Conservation (phyloP, 2,329 filamentous ascomycete species). For the Herpotrichia juniperi region DNA sequence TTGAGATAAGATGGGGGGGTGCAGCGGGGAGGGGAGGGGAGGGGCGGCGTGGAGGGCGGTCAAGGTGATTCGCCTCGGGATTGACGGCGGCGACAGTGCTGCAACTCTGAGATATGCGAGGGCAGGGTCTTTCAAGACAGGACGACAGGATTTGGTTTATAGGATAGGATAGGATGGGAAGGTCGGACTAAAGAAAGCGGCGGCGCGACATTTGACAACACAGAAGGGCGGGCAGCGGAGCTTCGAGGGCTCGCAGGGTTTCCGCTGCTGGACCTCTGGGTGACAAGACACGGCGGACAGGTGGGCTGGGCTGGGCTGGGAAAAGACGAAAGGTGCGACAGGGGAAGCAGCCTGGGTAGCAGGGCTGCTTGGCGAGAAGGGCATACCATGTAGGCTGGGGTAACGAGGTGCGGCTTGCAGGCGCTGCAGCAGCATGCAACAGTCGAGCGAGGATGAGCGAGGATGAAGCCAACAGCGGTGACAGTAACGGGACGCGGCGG, state of each 20-base stretch:
- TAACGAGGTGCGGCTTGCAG: slow-evolving; percentile 43
- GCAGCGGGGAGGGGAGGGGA: slow-evolving; percentile 18
- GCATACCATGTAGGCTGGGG: slow-evolving; percentile 53
- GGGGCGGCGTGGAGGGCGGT: slow-evolving; percentile 27
- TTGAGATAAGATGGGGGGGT: slow-evolving; percentile 17
- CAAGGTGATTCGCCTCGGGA: slow-evolving; percentile 18
- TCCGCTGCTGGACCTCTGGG: slow-evolving; percentile 32
- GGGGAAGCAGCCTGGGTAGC: slow-evolving; percentile 21
- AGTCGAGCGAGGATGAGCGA: slow-evolving; percentile 26
- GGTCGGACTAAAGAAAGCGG: slow-evolving; percentile 34
- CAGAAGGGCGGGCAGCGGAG: slow-evolving; percentile 36
- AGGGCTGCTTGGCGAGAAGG: slow-evolving; percentile 46
- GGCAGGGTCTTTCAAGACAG: slow-evolving; percentile 41
- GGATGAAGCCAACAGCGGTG: slow-evolving; percentile 37
- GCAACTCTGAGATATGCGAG: slow-evolving; percentile 37
- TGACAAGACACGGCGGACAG: slow-evolving; percentile 25
- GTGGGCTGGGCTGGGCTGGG: slow-evolving; percentile 9
- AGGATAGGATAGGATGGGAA: slow-evolving; percentile 29
- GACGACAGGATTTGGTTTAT: slow-evolving; percentile 43
- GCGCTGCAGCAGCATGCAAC: slow-evolving; percentile 46
- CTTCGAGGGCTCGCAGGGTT: slow-evolving; percentile 38
- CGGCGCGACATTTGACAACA: slow-evolving; percentile 34
- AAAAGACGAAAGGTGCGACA: slow-evolving; percentile 28
- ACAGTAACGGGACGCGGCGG: slow-evolving; percentile 29
- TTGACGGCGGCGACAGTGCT: slow-evolving; percentile 25